Conservation (phyloP, 2,329 filamentous ascomycete genomes). For the Fusarium praegraminearum region DNA sequence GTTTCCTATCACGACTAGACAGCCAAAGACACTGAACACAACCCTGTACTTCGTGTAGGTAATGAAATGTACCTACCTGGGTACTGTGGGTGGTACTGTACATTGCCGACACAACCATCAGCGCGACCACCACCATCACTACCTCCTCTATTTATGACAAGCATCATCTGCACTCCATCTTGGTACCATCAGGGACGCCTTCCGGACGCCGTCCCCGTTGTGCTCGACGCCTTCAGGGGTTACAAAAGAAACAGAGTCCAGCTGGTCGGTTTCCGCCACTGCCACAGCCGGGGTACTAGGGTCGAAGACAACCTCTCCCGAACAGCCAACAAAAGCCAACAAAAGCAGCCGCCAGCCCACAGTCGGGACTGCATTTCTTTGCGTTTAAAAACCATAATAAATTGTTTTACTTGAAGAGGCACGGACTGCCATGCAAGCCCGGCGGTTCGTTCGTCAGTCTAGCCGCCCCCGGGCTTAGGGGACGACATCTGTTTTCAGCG, state of each 20-base stretch:
- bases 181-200: conserved; percentile 37
- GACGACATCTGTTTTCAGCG: conserved; percentile 10
- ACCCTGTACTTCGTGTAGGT: not conserved
- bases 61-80: not conserved
- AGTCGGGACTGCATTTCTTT: conserved; percentile 15
- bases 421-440: conserved; percentile 9
- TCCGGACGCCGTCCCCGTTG: conserved; percentile 45
- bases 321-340: conserved; percentile 34
- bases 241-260: conserved; percentile 43
- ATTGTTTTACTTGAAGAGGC: conserved; percentile 7
- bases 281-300: conserved; percentile 38
- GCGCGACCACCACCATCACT: conserved; percentile 17
- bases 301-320: conserved; percentile 34
- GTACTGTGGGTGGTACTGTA: not conserved
- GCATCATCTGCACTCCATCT: conserved; percentile 30
- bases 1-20: conserved; percentile 1
- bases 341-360: conserved; percentile 35
- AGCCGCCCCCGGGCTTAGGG: conserved; percentile 28
- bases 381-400: conserved; percentile 10
- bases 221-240: conserved; percentile 43
- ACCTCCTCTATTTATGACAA: conserved; percentile 28
- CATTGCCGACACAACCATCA: not conserved
- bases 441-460: conserved; percentile 35
- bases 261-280: conserved; percentile 44
- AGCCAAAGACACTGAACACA: not conserved